These are phyloP conservation scores for Setaria viridis DNA, from an alignment of 202 grass and related monocot species.

Conservation along the genomic window DNA sequence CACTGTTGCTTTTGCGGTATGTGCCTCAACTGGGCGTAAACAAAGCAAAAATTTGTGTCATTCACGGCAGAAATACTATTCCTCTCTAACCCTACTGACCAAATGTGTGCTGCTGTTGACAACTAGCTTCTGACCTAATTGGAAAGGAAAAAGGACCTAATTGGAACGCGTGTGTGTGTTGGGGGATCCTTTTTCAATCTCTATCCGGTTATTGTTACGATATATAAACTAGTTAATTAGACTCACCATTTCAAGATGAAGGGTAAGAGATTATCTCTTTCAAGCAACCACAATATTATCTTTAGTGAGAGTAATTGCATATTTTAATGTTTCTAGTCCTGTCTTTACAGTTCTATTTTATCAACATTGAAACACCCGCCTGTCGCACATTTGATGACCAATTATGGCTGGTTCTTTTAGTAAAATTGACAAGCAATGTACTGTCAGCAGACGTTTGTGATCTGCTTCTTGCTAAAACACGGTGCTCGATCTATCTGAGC, in stretches of 20 bases:
- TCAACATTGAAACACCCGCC: background rate
- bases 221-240: background rate
- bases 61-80: background rate
- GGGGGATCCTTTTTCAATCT: no score
- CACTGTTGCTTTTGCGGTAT: slow-evolving; percentile 2
- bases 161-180: no score
- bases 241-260: no score
- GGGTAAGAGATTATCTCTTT: no score
- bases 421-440: slow-evolving; percentile 11
- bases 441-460: background rate
- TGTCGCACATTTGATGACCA: background rate
- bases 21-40: background rate
- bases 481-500: background rate
- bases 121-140: background rate
- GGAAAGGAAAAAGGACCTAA: no score
- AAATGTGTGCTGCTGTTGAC: background rate
- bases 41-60: background rate
- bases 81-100: background rate
- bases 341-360: slow-evolving; percentile 5
- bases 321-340: background rate
- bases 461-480: background rate
- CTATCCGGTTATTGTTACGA: background rate
- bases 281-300: background rate
- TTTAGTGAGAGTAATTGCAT: background rate
- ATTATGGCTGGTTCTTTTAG: background rate